Conservation (phyloP, 805 yeast genomes). For the Jamesozyma rosinii region DNA sequence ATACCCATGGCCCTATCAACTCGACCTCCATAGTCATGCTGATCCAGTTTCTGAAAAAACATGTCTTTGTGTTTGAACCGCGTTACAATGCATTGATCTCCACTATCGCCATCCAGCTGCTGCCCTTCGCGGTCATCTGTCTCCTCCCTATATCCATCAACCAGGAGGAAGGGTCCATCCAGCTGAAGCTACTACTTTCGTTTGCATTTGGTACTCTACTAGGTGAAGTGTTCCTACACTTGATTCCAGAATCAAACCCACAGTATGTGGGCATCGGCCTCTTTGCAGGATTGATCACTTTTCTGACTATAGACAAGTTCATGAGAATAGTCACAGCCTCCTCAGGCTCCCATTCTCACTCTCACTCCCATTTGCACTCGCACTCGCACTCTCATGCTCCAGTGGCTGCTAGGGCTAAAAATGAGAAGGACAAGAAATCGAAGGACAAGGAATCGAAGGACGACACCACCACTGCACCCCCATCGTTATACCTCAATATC, state of each 20-base stretch:
- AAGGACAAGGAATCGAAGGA: constrained; percentile 20
- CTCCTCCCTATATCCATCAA: constrained; percentile 37
- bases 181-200: constrained; percentile 38
- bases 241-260: constrained; percentile 49
- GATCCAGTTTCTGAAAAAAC: constrained; percentile 6
- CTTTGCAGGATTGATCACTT: constrained; percentile 50
- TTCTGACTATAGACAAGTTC: constrained; percentile 53
- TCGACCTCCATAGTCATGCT: background rate
- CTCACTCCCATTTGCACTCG: constrained; percentile 34
- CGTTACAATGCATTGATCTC: constrained; percentile 56
- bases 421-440: constrained; percentile 17
- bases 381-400: constrained; percentile 42
- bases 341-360: constrained; percentile 20
- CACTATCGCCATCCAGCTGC: constrained; percentile 53
- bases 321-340: constrained; percentile 37
- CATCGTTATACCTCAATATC: constrained; percentile 54
- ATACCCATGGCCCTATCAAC: background rate
- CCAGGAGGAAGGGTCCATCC: background rate
- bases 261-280: constrained; percentile 44
- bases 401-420: constrained; percentile 11
- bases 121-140: constrained; percentile 50
- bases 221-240: constrained; percentile 66
- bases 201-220: constrained; percentile 71
- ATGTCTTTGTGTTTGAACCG: constrained; percentile 30
- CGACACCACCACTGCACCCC: background rate